These are phyloP conservation scores for Flaveria ramosissima DNA, from an alignment of 129 eudicot genomes.

Conservation along the genomic window DNA sequence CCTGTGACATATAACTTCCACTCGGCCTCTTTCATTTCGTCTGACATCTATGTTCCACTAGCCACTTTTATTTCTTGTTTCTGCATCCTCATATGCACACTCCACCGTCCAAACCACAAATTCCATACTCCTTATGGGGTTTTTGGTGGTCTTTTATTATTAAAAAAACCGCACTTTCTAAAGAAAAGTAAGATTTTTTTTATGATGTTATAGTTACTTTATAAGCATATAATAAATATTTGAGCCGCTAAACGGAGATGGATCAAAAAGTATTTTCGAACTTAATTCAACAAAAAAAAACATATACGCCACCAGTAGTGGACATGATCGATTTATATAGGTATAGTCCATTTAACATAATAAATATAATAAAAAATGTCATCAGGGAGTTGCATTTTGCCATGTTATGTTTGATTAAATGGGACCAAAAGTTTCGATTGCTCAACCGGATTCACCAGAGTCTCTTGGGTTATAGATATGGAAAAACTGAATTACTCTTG, in stretches of 20 bases:
- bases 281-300: background rate
- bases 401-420: too few relatives aligned
- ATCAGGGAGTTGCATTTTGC: too few relatives aligned
- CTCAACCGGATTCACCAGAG: too few relatives aligned
- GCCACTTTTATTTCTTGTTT: conserved; percentile 31
- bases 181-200: background rate
- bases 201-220: conserved; percentile 1
- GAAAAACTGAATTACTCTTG: too few relatives aligned
- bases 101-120: conserved; percentile 50
- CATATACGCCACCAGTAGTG: too few relatives aligned
- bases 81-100: conserved; percentile 35
- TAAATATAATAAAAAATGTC: too few relatives aligned
- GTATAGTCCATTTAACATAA: too few relatives aligned
- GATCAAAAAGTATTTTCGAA: background rate
- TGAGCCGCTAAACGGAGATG: background rate
- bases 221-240: background rate
- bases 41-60: conserved; percentile 35
- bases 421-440: too few relatives aligned
- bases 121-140: conserved; percentile 47
- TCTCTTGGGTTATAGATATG: too few relatives aligned
- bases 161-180: conserved; percentile 21
- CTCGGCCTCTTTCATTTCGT: background rate
- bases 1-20: too few relatives aligned
- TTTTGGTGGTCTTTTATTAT: conserved; percentile 47
- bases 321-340: too few relatives aligned